Conservation (phyloP, 176 grass and related monocot genomes). For the Cocos nucifera region DNA sequence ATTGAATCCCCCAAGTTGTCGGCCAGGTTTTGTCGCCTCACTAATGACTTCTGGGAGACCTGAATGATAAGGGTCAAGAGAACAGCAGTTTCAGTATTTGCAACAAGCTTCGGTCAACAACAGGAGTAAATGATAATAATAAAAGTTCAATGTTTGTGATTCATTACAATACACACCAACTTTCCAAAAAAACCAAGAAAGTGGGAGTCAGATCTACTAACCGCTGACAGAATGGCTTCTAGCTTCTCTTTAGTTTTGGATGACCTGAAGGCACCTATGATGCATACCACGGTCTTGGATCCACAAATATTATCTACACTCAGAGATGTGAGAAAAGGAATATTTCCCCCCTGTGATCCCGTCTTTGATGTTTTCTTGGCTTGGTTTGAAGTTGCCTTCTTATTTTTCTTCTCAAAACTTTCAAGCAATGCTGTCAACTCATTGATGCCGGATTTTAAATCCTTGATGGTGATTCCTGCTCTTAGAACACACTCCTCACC, state of each 20-base stretch:
- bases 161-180: too few species aligned
- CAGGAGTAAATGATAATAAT: too few species aligned
- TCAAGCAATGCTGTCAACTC: slow-evolving; percentile 57
- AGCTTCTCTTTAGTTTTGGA: slow-evolving; percentile 46
- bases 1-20: slow-evolving; percentile 29
- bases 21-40: slow-evolving; percentile 39
- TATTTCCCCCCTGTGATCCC: slow-evolving; percentile 15
- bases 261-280: slow-evolving; percentile 74
- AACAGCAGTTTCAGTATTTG: not conserved
- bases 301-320: slow-evolving; percentile 64
- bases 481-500: slow-evolving; percentile 61
- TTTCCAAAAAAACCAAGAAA: too few species aligned
- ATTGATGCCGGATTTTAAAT: slow-evolving; percentile 66
- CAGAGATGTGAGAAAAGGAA: slow-evolving; percentile 48
- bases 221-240: slow-evolving; percentile 48
- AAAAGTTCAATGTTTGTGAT: too few species aligned
- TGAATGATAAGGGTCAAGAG: slow-evolving; percentile 25
- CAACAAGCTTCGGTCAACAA: too few species aligned
- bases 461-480: slow-evolving; percentile 66
- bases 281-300: slow-evolving; percentile 48
- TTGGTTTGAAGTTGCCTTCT: slow-evolving; percentile 35
- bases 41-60: slow-evolving; percentile 79
- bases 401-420: slow-evolving; percentile 83
- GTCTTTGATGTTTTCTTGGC: slow-evolving; percentile 38
- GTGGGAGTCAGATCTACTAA: slow-evolving; percentile 15